phyloP scores from a whole-genome alignment of 148 eudicot genomes.

The Gaultheria prostrata region DNA sequence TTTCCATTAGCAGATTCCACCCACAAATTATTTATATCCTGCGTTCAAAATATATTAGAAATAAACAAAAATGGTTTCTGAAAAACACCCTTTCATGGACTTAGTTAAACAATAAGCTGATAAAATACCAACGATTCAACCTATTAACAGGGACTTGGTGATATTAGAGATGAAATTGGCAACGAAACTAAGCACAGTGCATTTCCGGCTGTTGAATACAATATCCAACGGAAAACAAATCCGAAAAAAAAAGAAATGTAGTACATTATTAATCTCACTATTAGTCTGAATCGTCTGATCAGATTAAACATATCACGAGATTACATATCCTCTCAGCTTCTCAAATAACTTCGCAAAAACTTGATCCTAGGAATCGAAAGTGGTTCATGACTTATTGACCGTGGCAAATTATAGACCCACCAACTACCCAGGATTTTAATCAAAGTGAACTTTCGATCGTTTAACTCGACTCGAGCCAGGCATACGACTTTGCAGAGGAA shows the following conservation, averaged over 20 bases:
- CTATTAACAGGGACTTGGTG: no score
- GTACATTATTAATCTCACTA: background rate
- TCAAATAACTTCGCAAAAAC: background rate
- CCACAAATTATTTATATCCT: no score
- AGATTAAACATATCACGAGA: background rate
- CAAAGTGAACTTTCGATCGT: constrained; percentile 25
- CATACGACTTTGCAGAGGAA: constrained; percentile 23
- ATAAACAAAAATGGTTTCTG: no score
- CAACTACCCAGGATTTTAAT: constrained; percentile 40
- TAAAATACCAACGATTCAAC: no score
- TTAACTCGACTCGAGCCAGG: constrained; percentile 32
- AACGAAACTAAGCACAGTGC: no score
- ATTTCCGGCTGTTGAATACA: background rate
- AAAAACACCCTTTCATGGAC: no score
- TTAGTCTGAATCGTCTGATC: background rate
- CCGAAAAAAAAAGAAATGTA: background rate
- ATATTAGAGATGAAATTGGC: no score
- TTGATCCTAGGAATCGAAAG: constrained; percentile 12
- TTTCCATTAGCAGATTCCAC: no score
- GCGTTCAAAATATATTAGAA: no score
- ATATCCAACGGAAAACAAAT: background rate
- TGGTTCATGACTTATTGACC: constrained; percentile 9
- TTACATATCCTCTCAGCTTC: constrained; percentile 3
- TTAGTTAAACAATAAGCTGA: no score
- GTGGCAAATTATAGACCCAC: constrained; percentile 32